A percentile compares a stretch with the other conserved stretches of the same genome.
Evolutionary conservation across 2,329 filamentous ascomycete genomes (phyloP).

Genomic region (Scedosporium aurantiacum): DNA sequence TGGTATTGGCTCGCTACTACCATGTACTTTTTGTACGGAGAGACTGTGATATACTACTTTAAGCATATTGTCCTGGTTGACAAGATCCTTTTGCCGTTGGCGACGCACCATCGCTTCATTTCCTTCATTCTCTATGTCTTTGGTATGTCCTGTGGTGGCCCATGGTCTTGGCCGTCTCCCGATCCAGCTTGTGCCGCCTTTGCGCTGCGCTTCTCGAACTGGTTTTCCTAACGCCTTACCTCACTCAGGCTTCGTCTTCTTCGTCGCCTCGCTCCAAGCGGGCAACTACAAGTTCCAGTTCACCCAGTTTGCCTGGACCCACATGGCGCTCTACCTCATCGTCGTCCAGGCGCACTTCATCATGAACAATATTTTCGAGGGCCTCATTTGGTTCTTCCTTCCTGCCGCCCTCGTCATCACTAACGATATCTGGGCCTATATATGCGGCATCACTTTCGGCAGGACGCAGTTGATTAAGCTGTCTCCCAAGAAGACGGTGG

Average conservation of each 20-base stretch:
- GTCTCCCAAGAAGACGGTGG: slow-evolving; percentile 97
- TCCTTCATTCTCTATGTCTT: slow-evolving; percentile 98
- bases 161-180: neutral
- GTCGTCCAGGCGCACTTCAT: slow-evolving; percentile 97
- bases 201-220: neutral
- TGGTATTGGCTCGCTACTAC: slow-evolving; percentile 99
- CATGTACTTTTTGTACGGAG: slow-evolving; percentile 98
- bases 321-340: slow-evolving; percentile 97
- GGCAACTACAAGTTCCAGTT: slow-evolving; percentile 98
- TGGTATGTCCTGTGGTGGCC: slow-evolving; percentile 43
- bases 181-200: neutral
- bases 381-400: slow-evolving; percentile 99
- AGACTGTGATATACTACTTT: slow-evolving; percentile 99
- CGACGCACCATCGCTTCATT: slow-evolving; percentile 96
- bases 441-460: slow-evolving; percentile 94
- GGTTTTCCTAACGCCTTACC: neutral
- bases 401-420: slow-evolving; percentile 91
- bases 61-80: slow-evolving; percentile 97
- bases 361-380: slow-evolving; percentile 99
- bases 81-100: slow-evolving; percentile 80
- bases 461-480: slow-evolving; percentile 95
- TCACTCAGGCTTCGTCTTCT: slow-evolving; percentile 81
- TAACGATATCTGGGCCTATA: slow-evolving; percentile 97
- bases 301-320: slow-evolving; percentile 97
- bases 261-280: slow-evolving; percentile 87